Base-by-base conservation (phyloP, 225 moss, liverwort and hornwort species). In the Rhytidiadelphus loreus region DNA sequence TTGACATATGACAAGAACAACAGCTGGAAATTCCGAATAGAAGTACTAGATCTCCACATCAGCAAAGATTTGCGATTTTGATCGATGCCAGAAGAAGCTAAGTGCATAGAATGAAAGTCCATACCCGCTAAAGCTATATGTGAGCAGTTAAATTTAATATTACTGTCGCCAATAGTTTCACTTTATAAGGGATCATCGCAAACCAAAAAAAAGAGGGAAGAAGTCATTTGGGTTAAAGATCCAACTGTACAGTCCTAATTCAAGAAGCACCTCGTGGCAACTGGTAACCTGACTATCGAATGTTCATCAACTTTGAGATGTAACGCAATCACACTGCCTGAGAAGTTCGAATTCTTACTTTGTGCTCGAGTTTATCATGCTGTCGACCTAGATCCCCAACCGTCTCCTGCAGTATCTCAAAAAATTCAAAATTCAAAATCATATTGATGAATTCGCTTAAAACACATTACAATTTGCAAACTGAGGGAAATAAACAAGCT, bases 351-450 rank as follows among this genome's bases (percentile, higher is more conserved):
- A 81, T 19, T n/a, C 82, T 72, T 80, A 90, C 91, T 73, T 79
- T 85, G 37, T 75, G 85, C 88, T 90, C 82, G 37, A 93, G 89
- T 83, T 89, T 80, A 20, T 69, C 37, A 57, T 89, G 89, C 65
- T 83, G 74, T 85, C 72, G 85, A 75, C 56, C 78, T 39, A 93
- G 82, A 87, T 92, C 55, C 60, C 60, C 74, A 56, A 89, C 83
- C 8, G 41, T 29, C 79, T 68, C 91, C 91, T 91, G 87, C 83
- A 91, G 28, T 46, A 69, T 55, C 80, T 53, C 72, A 65, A 53
- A 72, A 78, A 13, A 46, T 29, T 35, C 12, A 23, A 33, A 77
- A 23, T 17, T 41, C 29, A 18, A 69, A 73, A 46, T 18, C 66
- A 81, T 39, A 52, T 32, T n/a, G 48, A 86, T 56, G 58, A 35